Evolutionary conservation across 2,329 filamentous ascomycete species (phyloP).

Genomic region (Fusarium tjaetaba): DNA sequence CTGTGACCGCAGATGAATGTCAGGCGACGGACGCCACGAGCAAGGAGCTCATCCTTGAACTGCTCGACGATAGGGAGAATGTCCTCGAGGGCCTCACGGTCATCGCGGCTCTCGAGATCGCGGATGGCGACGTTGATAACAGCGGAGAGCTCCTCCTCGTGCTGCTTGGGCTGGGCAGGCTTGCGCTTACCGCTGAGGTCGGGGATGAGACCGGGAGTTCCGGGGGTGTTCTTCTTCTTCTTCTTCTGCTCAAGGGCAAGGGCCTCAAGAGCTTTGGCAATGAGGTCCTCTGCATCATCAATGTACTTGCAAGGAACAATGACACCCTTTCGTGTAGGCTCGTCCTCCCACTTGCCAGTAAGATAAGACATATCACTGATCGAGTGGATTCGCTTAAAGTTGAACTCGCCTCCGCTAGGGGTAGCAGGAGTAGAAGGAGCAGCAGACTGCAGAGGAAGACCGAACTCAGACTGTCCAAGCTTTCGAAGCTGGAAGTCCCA

Average conservation of each 20-base stretch:
- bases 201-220: constrained; percentile 69
- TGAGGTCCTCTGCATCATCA: constrained; percentile 90
- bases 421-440: constrained; percentile 87
- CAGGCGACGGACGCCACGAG: constrained; percentile 84
- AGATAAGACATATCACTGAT: constrained; percentile 98
- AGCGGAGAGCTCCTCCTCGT: constrained; percentile 80
- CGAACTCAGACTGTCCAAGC: constrained; percentile 90
- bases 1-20: constrained; percentile 97
- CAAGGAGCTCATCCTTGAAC: constrained; percentile 83
- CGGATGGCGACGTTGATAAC: constrained; percentile 93
- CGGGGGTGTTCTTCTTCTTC: constrained; percentile 63
- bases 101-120: constrained; percentile 84
- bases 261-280: constrained; percentile 84
- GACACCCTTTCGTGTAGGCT: constrained; percentile 89
- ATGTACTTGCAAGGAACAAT: constrained; percentile 94
- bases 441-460: constrained; percentile 80
- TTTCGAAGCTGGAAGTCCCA: constrained; percentile 98
- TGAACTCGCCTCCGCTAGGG: constrained; percentile 66
- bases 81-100: constrained; percentile 80
- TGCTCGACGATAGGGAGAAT: constrained; percentile 80
- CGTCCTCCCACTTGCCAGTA: constrained; percentile 74
- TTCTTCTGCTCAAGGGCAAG: constrained; percentile 72
- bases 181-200: constrained; percentile 80
- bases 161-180: constrained; percentile 47
- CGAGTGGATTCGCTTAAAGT: constrained; percentile 86